Evolutionary conservation across 2,329 filamentous ascomycete genomes (phyloP).

Genomic region (Colletotrichum australisinense): DNA sequence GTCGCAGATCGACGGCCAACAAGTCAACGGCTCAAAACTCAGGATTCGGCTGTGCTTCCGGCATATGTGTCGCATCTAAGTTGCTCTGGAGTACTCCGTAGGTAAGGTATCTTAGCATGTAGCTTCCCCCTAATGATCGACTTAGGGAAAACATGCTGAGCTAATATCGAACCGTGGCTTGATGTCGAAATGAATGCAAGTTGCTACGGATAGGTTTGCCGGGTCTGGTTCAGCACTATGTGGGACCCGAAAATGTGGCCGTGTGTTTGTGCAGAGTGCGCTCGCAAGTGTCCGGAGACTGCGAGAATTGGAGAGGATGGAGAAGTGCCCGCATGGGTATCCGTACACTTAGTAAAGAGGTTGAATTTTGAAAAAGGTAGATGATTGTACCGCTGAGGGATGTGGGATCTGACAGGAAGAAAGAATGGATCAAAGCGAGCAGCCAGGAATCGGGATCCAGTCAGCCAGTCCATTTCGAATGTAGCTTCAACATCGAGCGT

Average conservation of each 20-base stretch:
- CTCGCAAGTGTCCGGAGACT: not conserved
- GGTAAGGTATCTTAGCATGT: too few species aligned
- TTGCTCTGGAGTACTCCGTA: not conserved
- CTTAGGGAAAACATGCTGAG: not conserved
- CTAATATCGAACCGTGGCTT: not conserved
- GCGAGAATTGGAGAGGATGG: not conserved
- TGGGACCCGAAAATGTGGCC: not conserved
- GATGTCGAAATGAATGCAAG: not conserved
- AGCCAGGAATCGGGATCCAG: not conserved
- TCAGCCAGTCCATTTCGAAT: not conserved
- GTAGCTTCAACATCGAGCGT: not conserved
- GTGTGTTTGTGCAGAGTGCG: not conserved
- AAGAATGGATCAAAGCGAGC: not conserved
- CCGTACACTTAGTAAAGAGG: too few species aligned
- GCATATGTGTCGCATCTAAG: conserved; percentile 15
- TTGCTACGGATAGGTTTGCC: not conserved
- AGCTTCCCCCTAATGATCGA: not conserved
- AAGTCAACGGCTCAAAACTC: not conserved
- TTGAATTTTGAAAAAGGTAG: not conserved
- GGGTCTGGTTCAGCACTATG: not conserved
- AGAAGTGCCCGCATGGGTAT: not conserved
- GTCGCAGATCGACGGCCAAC: not conserved
- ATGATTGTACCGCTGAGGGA: too few species aligned
- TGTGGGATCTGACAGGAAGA: not conserved
- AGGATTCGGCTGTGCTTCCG: conserved; percentile 28